Conservation (phyloP, 495 filamentous ascomycete species). For the Glutinoglossum americanum region DNA sequence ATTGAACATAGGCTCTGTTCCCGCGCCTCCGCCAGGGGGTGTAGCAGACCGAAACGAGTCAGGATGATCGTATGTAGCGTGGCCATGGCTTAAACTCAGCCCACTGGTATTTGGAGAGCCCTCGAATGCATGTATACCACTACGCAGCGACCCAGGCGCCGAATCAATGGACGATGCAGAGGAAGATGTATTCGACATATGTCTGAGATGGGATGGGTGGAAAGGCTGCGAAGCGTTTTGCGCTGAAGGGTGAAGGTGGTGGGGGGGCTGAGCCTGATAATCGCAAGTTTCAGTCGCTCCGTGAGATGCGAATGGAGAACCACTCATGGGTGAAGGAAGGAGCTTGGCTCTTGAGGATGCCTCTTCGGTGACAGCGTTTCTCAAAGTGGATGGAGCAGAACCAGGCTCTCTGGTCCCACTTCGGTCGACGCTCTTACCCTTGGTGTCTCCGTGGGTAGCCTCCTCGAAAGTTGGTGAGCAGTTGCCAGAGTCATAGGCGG, state of each 20-base stretch:
- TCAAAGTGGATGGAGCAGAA: not conserved
- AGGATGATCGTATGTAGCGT: not conserved
- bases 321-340: not conserved
- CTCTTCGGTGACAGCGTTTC: not conserved
- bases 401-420: not conserved
- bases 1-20: slow-evolving; percentile 68
- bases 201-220: slow-evolving; percentile 46
- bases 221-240: slow-evolving; percentile 10
- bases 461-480: slow-evolving; percentile 16
- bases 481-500: not conserved
- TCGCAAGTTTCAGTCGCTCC: not conserved
- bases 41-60: not conserved
- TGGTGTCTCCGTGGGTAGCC: slow-evolving; percentile 24
- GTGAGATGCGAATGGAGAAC: not conserved
- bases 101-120: slow-evolving; percentile 18
- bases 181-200: slow-evolving; percentile 68
- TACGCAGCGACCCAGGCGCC: slow-evolving; percentile 28
- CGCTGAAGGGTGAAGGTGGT: not conserved
- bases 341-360: not conserved
- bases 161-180: slow-evolving; percentile 49
- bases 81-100: slow-evolving; percentile 11
- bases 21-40: slow-evolving; percentile 25
- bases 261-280: not conserved
- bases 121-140: slow-evolving; percentile 11
- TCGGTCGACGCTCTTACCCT: slow-evolving; percentile 71